These are phyloP conservation scores for Candida patagonica DNA, from an alignment of 805 yeast species.

Conservation along the genomic window DNA sequence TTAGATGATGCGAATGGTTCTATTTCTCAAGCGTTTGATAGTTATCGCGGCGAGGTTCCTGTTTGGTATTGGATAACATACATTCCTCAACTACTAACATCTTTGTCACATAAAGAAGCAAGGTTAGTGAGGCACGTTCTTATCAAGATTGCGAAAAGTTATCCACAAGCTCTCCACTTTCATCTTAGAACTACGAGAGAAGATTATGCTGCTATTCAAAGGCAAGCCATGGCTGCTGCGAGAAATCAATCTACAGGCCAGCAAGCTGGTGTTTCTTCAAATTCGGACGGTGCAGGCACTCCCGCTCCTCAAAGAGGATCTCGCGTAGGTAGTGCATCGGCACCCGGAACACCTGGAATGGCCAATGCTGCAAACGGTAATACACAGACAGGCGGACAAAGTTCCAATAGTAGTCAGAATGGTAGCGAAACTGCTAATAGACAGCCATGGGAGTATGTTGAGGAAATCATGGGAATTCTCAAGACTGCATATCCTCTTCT, in stretches of 20 bases:
- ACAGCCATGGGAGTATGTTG: constrained; percentile 90
- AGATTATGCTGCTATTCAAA: constrained; percentile 78
- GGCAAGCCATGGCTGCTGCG: constrained; percentile 55
- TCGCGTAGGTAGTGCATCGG: neutral
- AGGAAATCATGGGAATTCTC: constrained; percentile 86
- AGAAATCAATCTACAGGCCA: constrained; percentile 12
- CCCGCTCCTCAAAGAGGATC: constrained; percentile 1
- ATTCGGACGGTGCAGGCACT: neutral
- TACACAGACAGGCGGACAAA: constrained; percentile 3
- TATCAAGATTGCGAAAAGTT: constrained; percentile 87
- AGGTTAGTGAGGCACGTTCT: constrained; percentile 77
- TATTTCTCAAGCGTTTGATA: constrained; percentile 78
- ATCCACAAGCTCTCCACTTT: constrained; percentile 96
- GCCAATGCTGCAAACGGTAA: neutral
- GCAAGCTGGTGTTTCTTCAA: neutral
- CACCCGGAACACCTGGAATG: constrained; percentile 6
- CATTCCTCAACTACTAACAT: constrained; percentile 86
- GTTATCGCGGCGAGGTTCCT: constrained; percentile 91
- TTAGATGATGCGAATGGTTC: constrained; percentile 80
- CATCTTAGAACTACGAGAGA: constrained; percentile 92
- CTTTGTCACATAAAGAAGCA: constrained; percentile 88
- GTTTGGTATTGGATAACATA: constrained; percentile 99
- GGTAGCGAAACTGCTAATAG: constrained; percentile 23
- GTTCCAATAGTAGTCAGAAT: neutral
- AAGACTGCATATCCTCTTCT: constrained; percentile 94